Evolutionary conservation across 306 rosid genomes (phyloP).

Genomic region (Alnus rubra): DNA sequence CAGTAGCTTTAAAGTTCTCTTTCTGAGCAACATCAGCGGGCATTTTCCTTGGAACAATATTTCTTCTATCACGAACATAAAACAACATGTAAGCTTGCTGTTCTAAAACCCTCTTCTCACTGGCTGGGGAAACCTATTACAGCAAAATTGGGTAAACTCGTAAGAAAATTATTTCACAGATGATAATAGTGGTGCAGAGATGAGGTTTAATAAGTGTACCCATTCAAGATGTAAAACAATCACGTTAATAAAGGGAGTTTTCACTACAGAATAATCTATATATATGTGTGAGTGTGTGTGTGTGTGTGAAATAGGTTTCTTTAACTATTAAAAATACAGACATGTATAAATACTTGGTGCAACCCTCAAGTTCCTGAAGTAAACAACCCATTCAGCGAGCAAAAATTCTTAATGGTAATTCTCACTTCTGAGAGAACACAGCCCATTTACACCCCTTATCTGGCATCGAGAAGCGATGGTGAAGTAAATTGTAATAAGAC

Average conservation of each 20-base stretch:
- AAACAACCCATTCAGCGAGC: background rate
- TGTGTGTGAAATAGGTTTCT: background rate
- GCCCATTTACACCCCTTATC: slow-evolving; percentile 2
- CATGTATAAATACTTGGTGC: slow-evolving; percentile 8
- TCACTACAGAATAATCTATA: background rate
- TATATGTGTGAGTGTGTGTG: background rate
- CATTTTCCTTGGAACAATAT: slow-evolving; percentile 49
- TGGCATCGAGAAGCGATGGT: background rate
- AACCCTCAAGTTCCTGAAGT: background rate
- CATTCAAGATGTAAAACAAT: slow-evolving; percentile 9
- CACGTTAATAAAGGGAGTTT: background rate
- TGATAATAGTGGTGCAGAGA: background rate
- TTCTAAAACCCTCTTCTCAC: slow-evolving; percentile 73
- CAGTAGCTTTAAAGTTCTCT: slow-evolving; percentile 46
- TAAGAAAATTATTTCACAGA: background rate
- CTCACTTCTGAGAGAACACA: background rate
- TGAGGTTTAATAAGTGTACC: background rate
- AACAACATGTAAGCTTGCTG: slow-evolving; percentile 98
- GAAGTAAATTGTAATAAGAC: background rate
- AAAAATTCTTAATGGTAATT: slow-evolving; percentile 1
- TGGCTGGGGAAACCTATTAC: slow-evolving; percentile 70
- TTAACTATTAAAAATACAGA: background rate
- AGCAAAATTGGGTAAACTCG: slow-evolving; percentile 17
- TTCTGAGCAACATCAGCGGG: slow-evolving; percentile 45
- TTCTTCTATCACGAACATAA: slow-evolving; percentile 86